These are phyloP conservation scores for Globisporangium parvum DNA, from an alignment of 352 stramenopile genomes.

Conservation along the genomic window DNA sequence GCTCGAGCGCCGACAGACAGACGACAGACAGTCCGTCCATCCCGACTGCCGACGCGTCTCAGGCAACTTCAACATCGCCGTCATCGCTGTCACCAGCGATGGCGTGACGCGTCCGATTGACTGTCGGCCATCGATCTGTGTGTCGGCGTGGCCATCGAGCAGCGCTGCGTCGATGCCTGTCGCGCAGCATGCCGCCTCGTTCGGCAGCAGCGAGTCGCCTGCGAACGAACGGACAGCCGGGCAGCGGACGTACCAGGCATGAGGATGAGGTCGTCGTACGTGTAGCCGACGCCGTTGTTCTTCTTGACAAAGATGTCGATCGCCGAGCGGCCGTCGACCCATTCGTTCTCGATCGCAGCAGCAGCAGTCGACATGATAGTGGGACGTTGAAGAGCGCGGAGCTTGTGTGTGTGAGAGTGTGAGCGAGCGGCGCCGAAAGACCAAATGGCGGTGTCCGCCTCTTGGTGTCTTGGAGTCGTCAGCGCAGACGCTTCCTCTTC, in stretches of 20 bases:
- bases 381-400: constrained; percentile 6
- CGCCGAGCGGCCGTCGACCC: constrained; percentile 70
- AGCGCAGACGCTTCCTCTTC: not conserved
- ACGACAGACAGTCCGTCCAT: not conserved
- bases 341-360: constrained; percentile 34
- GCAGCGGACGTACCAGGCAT: constrained; percentile 36
- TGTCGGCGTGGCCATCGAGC: no score
- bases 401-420: not conserved
- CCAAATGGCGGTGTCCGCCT: constrained; percentile 19
- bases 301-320: constrained; percentile 85
- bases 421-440: constrained; percentile 14
- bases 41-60: constrained; percentile 3
- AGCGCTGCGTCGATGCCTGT: not conserved
- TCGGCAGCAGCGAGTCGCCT: not conserved
- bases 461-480: constrained; percentile 4
- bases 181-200: constrained; percentile 15
- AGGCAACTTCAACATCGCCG: constrained; percentile 17
- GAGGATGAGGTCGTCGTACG: constrained; percentile 73
- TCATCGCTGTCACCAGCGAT: not conserved
- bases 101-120: not conserved
- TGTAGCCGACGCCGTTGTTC: constrained; percentile 73
- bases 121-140: not conserved
- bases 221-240: not conserved
- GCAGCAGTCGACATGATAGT: not conserved
- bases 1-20: not conserved